Evolutionary conservation across 2,329 filamentous ascomycete species (phyloP).

Genomic region (Mariannaea elegans): DNA sequence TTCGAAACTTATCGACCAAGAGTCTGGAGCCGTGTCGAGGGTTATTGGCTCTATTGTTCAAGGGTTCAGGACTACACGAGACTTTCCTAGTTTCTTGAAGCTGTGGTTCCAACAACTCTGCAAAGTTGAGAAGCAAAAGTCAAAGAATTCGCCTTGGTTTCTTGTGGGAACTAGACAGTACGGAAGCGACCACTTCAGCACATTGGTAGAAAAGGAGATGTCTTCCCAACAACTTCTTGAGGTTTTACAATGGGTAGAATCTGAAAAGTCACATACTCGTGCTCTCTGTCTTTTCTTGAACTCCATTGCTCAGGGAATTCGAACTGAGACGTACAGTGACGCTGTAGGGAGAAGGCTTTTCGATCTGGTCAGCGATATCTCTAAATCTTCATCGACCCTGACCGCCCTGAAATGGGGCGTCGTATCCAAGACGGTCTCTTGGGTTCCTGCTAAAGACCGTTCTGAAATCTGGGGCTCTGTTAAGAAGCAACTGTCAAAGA

Average conservation of each 20-base stretch:
- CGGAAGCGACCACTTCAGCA: slow-evolving; percentile 28
- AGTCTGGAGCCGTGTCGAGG: slow-evolving; percentile 39
- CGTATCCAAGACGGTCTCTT: slow-evolving; percentile 47
- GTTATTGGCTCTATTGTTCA: slow-evolving; percentile 54
- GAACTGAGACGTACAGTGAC: slow-evolving; percentile 53
- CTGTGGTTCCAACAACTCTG: slow-evolving; percentile 57
- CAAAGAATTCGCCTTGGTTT: slow-evolving; percentile 46
- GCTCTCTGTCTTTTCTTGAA: slow-evolving; percentile 54
- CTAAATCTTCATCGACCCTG: slow-evolving; percentile 41
- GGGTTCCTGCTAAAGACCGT: slow-evolving; percentile 44
- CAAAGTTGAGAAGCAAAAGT: slow-evolving; percentile 44
- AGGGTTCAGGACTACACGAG: slow-evolving; percentile 55
- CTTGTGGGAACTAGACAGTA: slow-evolving; percentile 33
- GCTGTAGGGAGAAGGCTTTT: slow-evolving; percentile 51
- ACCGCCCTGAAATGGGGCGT: slow-evolving; percentile 53
- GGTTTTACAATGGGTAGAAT: slow-evolving; percentile 54
- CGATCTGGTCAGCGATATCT: slow-evolving; percentile 43
- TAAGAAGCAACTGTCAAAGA: slow-evolving; percentile 45
- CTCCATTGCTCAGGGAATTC: slow-evolving; percentile 53
- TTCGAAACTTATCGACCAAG: slow-evolving; percentile 24
- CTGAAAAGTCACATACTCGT: slow-evolving; percentile 41
- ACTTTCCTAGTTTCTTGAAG: slow-evolving; percentile 56
- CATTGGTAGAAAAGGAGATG: slow-evolving; percentile 52
- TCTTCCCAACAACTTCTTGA: slow-evolving; percentile 55
- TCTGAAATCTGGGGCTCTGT: slow-evolving; percentile 45